A percentile compares a stretch with the other conserved stretches of the same genome.
These are phyloP conservation scores for Caryopteris hybrid DNA, from an alignment of 305 asterid species.

Conservation along the genomic window DNA sequence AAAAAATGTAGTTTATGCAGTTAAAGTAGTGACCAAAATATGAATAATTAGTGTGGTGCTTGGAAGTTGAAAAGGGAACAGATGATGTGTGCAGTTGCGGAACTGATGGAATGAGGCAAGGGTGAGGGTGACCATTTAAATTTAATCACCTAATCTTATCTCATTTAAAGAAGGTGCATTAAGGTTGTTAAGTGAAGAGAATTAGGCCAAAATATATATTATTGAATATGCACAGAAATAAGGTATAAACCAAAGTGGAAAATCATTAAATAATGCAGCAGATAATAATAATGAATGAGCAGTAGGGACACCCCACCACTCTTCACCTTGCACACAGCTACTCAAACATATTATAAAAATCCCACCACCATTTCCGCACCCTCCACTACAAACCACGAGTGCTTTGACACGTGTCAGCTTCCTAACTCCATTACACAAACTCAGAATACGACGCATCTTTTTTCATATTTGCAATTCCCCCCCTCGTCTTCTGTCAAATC, in stretches of 20 bases:
- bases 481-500: background rate
- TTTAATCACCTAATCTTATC: constrained; percentile 26
- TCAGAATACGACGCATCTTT: constrained; percentile 10
- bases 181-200: constrained; percentile 46
- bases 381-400: constrained; percentile 24
- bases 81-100: background rate
- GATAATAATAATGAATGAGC: constrained; percentile 44
- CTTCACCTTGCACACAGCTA: too few species aligned
- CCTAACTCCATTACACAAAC: constrained; percentile 25
- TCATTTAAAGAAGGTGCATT: constrained; percentile 26
- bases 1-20: too few species aligned
- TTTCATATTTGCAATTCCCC: background rate
- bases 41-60: too few species aligned
- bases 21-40: too few species aligned
- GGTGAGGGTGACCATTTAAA: too few species aligned
- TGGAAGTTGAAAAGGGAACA: too few species aligned
- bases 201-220: constrained; percentile 28
- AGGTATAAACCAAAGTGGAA: constrained; percentile 23
- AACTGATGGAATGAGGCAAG: constrained; percentile 5
- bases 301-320: constrained; percentile 47
- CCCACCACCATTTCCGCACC: constrained; percentile 20
- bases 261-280: too few species aligned
- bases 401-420: constrained; percentile 33
- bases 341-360: constrained; percentile 18
- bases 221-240: constrained; percentile 20